A percentile compares a stretch with the other conserved stretches of the same genome.
These are phyloP conservation scores for Podosphaera aphanis DNA, from an alignment of 2,329 filamentous ascomycete species.

Conservation along the genomic window DNA sequence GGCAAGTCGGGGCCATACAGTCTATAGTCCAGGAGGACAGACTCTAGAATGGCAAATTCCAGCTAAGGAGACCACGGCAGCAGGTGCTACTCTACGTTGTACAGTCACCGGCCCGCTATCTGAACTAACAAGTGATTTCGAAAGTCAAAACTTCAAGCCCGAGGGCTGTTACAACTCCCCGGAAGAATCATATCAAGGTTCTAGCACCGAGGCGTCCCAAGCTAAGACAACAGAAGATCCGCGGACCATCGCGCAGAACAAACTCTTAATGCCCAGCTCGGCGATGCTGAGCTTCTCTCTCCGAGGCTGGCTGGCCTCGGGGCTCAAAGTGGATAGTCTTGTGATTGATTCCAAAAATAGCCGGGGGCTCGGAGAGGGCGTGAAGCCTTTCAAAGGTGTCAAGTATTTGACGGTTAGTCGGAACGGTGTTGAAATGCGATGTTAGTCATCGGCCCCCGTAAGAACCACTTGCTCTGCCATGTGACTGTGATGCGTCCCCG, in stretches of 20 bases:
- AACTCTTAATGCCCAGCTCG: conserved; percentile 58
- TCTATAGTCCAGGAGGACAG: conserved; percentile 50
- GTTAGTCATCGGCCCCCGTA: conserved; percentile 12
- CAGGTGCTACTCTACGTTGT: conserved; percentile 53
- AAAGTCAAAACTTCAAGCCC: conserved; percentile 14
- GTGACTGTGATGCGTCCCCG: not conserved
- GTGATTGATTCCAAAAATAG: conserved; percentile 54
- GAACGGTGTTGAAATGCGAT: conserved; percentile 39
- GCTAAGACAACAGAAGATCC: conserved; percentile 22
- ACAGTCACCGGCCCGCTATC: conserved; percentile 47
- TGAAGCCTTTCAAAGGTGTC: conserved; percentile 93
- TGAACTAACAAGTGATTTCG: conserved; percentile 25
- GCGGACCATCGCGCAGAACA: conserved; percentile 41
- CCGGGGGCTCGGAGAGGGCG: conserved; percentile 59
- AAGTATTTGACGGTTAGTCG: conserved; percentile 74
- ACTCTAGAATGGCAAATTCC: conserved; percentile 65
- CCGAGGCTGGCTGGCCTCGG: conserved; percentile 45
- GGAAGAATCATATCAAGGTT: conserved; percentile 30
- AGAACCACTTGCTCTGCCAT: not conserved
- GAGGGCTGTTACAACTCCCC: conserved; percentile 23
- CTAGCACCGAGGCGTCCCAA: conserved; percentile 4
- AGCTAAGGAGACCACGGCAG: conserved; percentile 48
- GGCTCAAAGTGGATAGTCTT: conserved; percentile 44
- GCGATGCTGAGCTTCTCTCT: conserved; percentile 49
- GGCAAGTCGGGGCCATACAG: conserved; percentile 60